Conservation (phyloP, 1,139 yeast genomes). For the Yamadazyma triangularis region DNA sequence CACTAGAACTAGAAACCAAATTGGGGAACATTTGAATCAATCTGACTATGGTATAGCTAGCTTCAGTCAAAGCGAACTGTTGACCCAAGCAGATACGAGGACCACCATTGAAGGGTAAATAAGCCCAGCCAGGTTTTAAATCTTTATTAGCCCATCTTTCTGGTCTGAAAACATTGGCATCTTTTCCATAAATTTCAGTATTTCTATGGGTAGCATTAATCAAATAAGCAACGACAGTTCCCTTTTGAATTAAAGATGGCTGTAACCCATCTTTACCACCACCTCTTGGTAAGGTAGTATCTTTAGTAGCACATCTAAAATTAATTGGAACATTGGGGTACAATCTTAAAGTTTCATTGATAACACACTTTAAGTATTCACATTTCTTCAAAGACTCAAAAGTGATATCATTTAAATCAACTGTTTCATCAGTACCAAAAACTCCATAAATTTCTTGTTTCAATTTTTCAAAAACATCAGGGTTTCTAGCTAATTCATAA, state of each 20-base stretch:
- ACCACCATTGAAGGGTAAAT: slow-evolving; percentile 56
- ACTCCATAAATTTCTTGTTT: slow-evolving; percentile 14
- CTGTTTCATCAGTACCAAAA: slow-evolving; percentile 17
- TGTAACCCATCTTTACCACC: slow-evolving; percentile 40
- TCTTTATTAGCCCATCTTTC: slow-evolving; percentile 42
- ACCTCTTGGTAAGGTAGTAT: slow-evolving; percentile 47
- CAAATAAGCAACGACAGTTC: slow-evolving; percentile 39
- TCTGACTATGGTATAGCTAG: slow-evolving; percentile 40
- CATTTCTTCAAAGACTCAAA: slow-evolving; percentile 45
- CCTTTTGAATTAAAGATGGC: slow-evolving; percentile 43
- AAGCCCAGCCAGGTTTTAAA: slow-evolving; percentile 45
- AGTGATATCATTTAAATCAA: slow-evolving; percentile 21
- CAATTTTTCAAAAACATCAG: slow-evolving; percentile 17
- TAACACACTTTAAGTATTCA: slow-evolving; percentile 37
- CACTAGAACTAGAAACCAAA: slow-evolving; percentile 15
- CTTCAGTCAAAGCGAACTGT: slow-evolving; percentile 55
- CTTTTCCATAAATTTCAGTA: slow-evolving; percentile 41
- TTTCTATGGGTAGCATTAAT: slow-evolving; percentile 45
- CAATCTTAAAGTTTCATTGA: slow-evolving; percentile 48
- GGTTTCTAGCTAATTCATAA: slow-evolving; percentile 19
- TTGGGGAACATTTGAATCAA: slow-evolving; percentile 36
- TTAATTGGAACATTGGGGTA: slow-evolving; percentile 55
- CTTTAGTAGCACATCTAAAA: slow-evolving; percentile 37
- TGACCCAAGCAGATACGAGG: slow-evolving; percentile 60
- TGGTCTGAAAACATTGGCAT: slow-evolving; percentile 42